phyloP scores from a whole-genome alignment of 441 rosid species.

The Corymbia citriodora region DNA sequence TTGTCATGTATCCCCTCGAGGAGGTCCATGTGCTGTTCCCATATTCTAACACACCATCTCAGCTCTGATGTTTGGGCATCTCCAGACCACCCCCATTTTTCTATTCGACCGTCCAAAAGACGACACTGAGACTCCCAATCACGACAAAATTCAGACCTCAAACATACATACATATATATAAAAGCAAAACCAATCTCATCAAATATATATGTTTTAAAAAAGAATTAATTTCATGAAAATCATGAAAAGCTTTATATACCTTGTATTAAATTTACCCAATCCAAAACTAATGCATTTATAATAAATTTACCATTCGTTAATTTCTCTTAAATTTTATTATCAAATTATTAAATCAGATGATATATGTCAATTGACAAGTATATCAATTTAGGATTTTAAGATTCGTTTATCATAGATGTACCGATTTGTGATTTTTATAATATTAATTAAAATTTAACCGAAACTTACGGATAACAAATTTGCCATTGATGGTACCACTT shows the following conservation, averaged over 20 bases:
- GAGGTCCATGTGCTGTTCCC: neutral
- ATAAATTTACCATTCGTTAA: too few relatives aligned
- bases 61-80: neutral
- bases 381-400: too few relatives aligned
- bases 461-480: too few relatives aligned
- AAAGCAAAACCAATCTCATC: neutral
- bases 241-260: neutral
- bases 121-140: neutral
- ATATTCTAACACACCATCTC: neutral
- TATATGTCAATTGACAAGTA: fast-evolving
- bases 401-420: too few relatives aligned
- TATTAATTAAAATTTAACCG: too few relatives aligned
- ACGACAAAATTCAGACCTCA: neutral
- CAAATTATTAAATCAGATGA: neutral
- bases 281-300: too few relatives aligned
- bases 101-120: neutral
- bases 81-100: neutral
- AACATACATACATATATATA: neutral
- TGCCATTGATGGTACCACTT: too few relatives aligned
- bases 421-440: too few relatives aligned
- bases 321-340: too few relatives aligned
- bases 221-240: too few relatives aligned
- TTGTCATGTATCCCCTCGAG: neutral
- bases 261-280: too few relatives aligned
- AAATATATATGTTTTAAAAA: too few relatives aligned